Evolutionary conservation across 768 basidiomycete species (phyloP).

Genomic region (Calvatia gigantea): DNA sequence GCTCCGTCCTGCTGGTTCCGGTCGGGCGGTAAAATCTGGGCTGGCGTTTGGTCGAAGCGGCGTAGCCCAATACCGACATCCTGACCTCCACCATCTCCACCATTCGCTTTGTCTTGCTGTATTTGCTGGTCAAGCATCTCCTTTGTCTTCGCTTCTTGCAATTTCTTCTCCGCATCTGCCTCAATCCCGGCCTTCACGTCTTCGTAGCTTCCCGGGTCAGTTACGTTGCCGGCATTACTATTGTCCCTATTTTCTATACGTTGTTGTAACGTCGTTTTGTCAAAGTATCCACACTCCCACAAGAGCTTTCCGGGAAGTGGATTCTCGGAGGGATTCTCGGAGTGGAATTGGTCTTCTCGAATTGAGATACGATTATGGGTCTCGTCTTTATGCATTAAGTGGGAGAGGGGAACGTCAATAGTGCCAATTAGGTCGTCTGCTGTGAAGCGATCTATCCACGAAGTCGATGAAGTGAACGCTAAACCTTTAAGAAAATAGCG

Average conservation of each 20-base stretch:
- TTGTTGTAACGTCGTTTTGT: slow-evolving; percentile 41
- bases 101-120: neutral
- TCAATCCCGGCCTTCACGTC: slow-evolving; percentile 36
- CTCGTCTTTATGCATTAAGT: slow-evolving; percentile 28
- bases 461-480: neutral
- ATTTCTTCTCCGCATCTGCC: slow-evolving; percentile 24
- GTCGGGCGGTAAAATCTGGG: neutral
- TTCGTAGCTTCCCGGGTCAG: slow-evolving; percentile 18
- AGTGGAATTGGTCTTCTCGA: slow-evolving; percentile 43
- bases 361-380: slow-evolving; percentile 44
- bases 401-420: slow-evolving; percentile 36
- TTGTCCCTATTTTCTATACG: slow-evolving; percentile 27
- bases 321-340: slow-evolving; percentile 22
- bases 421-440: slow-evolving; percentile 49
- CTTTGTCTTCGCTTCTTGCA: slow-evolving; percentile 11
- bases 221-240: neutral
- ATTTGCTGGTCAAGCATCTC: neutral
- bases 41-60: neutral
- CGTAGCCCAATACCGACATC: neutral
- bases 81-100: neutral
- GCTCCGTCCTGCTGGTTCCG: neutral
- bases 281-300: slow-evolving; percentile 52
- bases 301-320: slow-evolving; percentile 34
- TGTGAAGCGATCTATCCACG: slow-evolving; percentile 31
- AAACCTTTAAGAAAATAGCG: neutral